A percentile compares a stretch with the other conserved stretches of the same genome.
phyloP scores from a whole-genome alignment of 1,284 basidiomycete species.

The Ceratobasidium sp. region DNA sequence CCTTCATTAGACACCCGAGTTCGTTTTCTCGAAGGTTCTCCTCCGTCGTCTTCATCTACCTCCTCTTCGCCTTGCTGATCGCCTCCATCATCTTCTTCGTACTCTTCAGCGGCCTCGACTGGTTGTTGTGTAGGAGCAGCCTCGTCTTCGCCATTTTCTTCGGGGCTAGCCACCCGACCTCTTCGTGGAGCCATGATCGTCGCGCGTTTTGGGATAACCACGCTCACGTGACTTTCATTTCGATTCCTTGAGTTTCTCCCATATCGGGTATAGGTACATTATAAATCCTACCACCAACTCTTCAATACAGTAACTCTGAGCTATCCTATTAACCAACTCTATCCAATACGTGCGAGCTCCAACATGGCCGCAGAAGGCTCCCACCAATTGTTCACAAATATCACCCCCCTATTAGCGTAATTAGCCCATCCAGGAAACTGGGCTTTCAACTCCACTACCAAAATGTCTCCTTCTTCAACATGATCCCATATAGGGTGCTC shows the following conservation, averaged over 20 bases:
- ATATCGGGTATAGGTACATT: too few species aligned
- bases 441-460: slow-evolving; percentile 10
- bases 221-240: slow-evolving; percentile 44
- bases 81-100: slow-evolving; percentile 22
- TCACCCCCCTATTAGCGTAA: neutral
- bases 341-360: neutral
- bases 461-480: slow-evolving; percentile 17
- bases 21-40: slow-evolving; percentile 24
- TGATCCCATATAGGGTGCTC: slow-evolving; percentile 15
- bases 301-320: too few species aligned
- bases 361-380: slow-evolving; percentile 30
- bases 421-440: slow-evolving; percentile 16
- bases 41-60: slow-evolving; percentile 34
- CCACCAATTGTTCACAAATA: slow-evolving; percentile 28
- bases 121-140: slow-evolving; percentile 16
- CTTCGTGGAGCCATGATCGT: slow-evolving; percentile 50
- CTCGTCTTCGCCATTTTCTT: slow-evolving; percentile 45
- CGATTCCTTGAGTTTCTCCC: too few species aligned
- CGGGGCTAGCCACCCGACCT: slow-evolving; percentile 41
- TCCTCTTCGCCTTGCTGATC: slow-evolving; percentile 16
- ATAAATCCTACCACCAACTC: too few species aligned
- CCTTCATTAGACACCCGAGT: slow-evolving; percentile 41
- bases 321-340: too few species aligned
- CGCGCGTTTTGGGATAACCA: slow-evolving; percentile 52
- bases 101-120: neutral